Evolutionary conservation across 192 early-diverging fungal species (phyloP).

Genomic region (Lobulomyces angularis): DNA sequence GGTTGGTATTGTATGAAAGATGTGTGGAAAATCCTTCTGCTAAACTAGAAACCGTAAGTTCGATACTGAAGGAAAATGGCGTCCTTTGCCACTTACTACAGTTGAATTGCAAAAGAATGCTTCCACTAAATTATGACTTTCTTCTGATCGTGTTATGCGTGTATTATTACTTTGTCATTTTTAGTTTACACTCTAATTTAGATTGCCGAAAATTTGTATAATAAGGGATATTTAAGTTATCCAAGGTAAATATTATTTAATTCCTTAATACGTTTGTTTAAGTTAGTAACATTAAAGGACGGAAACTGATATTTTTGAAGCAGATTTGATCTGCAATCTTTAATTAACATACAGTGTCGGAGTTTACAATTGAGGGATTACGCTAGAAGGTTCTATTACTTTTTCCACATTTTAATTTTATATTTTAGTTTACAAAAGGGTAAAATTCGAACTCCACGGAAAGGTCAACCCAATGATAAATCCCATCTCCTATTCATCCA

Average conservation of each 20-base stretch:
- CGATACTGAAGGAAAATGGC: conserved; percentile 71
- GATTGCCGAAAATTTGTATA: neutral
- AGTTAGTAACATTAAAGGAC: conserved; percentile 83
- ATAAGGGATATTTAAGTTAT: neutral
- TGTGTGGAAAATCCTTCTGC: conserved; percentile 54
- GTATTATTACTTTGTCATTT: conserved; percentile 19
- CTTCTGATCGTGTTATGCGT: conserved; percentile 68
- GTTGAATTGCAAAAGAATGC: conserved; percentile 84
- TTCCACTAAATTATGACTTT: conserved; percentile 53
- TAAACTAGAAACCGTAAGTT: conserved; percentile 39
- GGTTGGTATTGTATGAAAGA: conserved; percentile 60
- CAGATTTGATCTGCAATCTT: conserved; percentile 53
- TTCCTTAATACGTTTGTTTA: no score
- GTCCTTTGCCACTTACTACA: conserved; percentile 85
- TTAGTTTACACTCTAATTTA: neutral
- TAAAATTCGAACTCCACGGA: conserved; percentile 59
- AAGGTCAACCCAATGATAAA: conserved; percentile 80
- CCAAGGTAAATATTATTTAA: neutral
- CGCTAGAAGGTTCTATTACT: conserved; percentile 27
- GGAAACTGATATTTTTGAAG: conserved; percentile 84
- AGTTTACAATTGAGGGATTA: conserved; percentile 28
- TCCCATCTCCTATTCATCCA: conserved; percentile 98
- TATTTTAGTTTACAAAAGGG: conserved; percentile 44
- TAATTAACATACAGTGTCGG: conserved; percentile 49
- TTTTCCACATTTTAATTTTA: neutral